Evolutionary conservation across 2,329 filamentous ascomycete genomes (phyloP).

Genomic region (Xylariaceae sp.): DNA sequence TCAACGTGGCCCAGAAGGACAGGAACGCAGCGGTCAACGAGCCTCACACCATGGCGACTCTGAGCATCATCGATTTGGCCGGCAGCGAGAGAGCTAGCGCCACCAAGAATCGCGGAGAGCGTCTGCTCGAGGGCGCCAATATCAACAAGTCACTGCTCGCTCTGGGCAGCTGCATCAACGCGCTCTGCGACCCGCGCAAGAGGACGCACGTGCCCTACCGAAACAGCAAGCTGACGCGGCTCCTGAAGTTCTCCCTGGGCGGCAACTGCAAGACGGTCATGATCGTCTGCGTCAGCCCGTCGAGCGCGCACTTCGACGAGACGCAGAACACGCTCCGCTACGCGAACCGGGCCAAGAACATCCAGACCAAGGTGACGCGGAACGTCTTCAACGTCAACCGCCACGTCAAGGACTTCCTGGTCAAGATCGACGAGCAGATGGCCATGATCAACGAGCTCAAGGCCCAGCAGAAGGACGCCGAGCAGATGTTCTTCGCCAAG

Average conservation of each 20-base stretch:
- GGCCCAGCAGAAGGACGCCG: slow-evolving; percentile 83
- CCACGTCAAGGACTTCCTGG: slow-evolving; percentile 97
- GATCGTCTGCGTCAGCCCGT: slow-evolving; percentile 98
- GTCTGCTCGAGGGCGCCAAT: slow-evolving; percentile 88
- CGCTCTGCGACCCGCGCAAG: slow-evolving; percentile 86
- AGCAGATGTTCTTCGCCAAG: slow-evolving; percentile 73
- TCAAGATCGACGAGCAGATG: slow-evolving; percentile 99
- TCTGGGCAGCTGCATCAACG: slow-evolving; percentile 95
- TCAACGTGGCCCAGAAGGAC: slow-evolving; percentile 92
- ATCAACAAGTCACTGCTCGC: slow-evolving; percentile 98
- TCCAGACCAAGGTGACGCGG: slow-evolving; percentile 98
- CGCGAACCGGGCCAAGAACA: slow-evolving; percentile 96
- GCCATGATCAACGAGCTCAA: slow-evolving; percentile 93
- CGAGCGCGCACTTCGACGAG: slow-evolving; percentile 94
- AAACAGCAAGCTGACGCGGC: slow-evolving; percentile 91
- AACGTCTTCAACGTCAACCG: slow-evolving; percentile 99
- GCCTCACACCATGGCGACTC: slow-evolving; percentile 93
- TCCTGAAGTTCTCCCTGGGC: slow-evolving; percentile 93
- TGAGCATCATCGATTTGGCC: slow-evolving; percentile 96
- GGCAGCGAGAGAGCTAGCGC: slow-evolving; percentile 93
- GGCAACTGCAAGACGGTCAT: slow-evolving; percentile 99
- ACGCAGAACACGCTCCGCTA: slow-evolving; percentile 97
- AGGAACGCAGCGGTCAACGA: slow-evolving; percentile 88
- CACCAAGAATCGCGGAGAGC: slow-evolving; percentile 91
- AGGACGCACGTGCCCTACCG: slow-evolving; percentile 93